These are phyloP conservation scores for Citrullus colocynthis DNA, from an alignment of 306 rosid species.

Conservation along the genomic window DNA sequence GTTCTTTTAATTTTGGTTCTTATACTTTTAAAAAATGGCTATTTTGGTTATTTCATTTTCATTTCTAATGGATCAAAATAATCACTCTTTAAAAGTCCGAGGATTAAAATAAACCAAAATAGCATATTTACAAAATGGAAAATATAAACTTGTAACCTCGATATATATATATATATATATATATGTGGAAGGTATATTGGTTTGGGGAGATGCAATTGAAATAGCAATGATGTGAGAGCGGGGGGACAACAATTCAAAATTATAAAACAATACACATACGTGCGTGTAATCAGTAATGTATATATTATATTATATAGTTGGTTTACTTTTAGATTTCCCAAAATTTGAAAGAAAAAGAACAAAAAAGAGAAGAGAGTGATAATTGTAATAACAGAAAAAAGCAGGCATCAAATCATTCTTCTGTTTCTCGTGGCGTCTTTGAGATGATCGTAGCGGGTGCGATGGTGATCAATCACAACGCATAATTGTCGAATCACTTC, in stretches of 20 bases:
- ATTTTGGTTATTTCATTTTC: too few relatives aligned
- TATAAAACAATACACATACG: not conserved
- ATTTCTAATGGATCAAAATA: too few relatives aligned
- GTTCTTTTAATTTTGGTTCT: too few relatives aligned
- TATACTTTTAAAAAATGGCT: too few relatives aligned
- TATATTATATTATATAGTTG: not conserved
- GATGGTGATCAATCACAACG: slow-evolving; percentile 49
- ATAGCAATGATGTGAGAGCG: too few relatives aligned
- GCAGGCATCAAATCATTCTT: not conserved
- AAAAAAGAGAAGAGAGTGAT: not conserved
- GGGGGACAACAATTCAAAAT: not conserved
- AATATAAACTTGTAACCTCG: too few relatives aligned
- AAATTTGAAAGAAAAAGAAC: not conserved
- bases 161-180: too few relatives aligned
- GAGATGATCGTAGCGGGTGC: slow-evolving; percentile 32
- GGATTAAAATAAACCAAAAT: too few relatives aligned
- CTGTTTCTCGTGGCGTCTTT: slow-evolving; percentile 17
- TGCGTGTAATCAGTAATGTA: not conserved
- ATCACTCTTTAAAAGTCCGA: too few relatives aligned
- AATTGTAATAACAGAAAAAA: not conserved
- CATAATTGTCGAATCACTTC: slow-evolving; percentile 81
- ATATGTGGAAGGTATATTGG: too few relatives aligned
- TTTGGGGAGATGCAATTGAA: too few relatives aligned
- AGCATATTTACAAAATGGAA: too few relatives aligned
- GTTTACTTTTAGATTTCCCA: not conserved